These are phyloP conservation scores for Vanrija sp. DNA, from an alignment of 1,284 basidiomycete genomes.

Conservation along the genomic window DNA sequence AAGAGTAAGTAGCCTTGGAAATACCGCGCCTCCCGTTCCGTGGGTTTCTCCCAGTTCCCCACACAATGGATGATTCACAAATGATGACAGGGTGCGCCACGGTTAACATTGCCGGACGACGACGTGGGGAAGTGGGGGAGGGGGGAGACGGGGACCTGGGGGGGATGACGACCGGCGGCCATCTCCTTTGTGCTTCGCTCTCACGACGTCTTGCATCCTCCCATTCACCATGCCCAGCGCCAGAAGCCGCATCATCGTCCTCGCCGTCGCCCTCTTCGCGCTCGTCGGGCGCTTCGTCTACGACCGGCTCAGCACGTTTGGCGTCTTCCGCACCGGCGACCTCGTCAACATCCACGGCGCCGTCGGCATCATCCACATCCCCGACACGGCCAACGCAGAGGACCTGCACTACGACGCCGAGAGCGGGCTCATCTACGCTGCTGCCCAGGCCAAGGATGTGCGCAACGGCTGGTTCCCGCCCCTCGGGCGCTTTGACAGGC, in stretches of 20 bases:
- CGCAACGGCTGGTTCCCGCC: slow-evolving; percentile 38
- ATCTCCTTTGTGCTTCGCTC: no score
- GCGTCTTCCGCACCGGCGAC: slow-evolving; percentile 7
- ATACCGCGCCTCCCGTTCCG: no score
- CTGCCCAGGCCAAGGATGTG: slow-evolving; percentile 9
- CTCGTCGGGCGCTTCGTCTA: slow-evolving; percentile 3
- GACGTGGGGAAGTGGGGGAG: no score
- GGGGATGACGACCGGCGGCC: no score
- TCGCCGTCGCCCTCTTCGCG: slow-evolving; percentile 3
- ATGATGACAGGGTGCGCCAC: no score
- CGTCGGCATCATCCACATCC: slow-evolving; percentile 4
- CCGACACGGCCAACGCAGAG: slow-evolving; percentile 14
- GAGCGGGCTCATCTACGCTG: slow-evolving; percentile 10
- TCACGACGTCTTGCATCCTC: no score
- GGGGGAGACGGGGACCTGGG: no score
- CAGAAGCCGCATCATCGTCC: not conserved
- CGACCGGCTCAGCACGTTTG: slow-evolving; percentile 10
- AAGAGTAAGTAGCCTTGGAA: no score
- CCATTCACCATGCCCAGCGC: slow-evolving; percentile 1
- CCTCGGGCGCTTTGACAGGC: slow-evolving; percentile 14
- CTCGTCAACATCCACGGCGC: not conserved
- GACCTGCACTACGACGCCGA: slow-evolving; percentile 11
- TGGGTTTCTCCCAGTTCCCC: no score
- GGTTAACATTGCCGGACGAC: no score
- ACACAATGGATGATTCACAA: no score